phyloP scores from a whole-genome alignment of 2,329 filamentous ascomycete species.

The Teratosphaeria viscida region DNA sequence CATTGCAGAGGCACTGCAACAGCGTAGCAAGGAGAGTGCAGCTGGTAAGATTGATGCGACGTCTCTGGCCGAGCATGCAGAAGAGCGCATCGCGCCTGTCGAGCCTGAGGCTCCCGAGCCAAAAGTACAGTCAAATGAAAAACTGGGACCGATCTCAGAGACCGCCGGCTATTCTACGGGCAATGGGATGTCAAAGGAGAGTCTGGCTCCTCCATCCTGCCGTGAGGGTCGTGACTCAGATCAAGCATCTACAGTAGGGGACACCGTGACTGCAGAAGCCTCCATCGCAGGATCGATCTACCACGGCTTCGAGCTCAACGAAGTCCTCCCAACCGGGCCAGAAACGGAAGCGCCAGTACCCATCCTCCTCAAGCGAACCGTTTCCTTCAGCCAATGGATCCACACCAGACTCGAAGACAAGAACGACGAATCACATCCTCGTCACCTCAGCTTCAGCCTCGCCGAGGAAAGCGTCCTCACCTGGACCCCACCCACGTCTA shows the following conservation, averaged over 20 bases:
- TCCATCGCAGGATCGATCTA: slow-evolving; percentile 51
- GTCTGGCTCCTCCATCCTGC: background rate
- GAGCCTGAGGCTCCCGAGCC: background rate
- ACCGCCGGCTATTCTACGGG: background rate
- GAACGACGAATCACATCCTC: slow-evolving; percentile 53
- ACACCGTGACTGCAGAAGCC: slow-evolving; percentile 32
- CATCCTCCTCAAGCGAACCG: slow-evolving; percentile 49
- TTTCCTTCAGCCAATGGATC: slow-evolving; percentile 35
- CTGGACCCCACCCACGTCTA: slow-evolving; percentile 43
- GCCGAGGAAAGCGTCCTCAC: slow-evolving; percentile 63
- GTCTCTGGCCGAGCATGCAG: background rate
- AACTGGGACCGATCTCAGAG: background rate
- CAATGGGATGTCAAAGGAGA: slow-evolving; percentile 1
- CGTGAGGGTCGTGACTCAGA: background rate
- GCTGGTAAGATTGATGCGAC: background rate
- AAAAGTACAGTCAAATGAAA: background rate
- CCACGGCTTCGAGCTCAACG: slow-evolving; percentile 50
- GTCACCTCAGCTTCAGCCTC: slow-evolving; percentile 63
- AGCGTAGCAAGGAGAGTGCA: background rate
- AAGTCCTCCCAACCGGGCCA: slow-evolving; percentile 42
- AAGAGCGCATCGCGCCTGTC: background rate
- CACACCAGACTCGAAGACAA: slow-evolving; percentile 6
- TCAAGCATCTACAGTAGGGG: background rate
- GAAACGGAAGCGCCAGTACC: slow-evolving; percentile 35
- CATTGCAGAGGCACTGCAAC: background rate